Conservation (phyloP, 2,329 filamentous ascomycete species). For the Stemphylium beticola region DNA sequence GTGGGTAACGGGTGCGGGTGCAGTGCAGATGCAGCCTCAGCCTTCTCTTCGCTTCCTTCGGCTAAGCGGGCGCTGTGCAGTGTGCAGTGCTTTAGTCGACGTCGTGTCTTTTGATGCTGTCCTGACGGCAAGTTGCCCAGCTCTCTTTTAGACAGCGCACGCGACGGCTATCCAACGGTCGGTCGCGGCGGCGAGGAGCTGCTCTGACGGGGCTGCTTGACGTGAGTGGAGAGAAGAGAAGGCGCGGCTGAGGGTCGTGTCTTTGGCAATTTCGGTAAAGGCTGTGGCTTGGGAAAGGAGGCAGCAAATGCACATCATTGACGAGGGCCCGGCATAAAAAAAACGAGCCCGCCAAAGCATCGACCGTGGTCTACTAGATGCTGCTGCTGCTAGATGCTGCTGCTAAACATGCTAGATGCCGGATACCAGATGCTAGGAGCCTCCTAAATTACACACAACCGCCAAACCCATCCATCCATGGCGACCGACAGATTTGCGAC, state of each 20-base stretch:
- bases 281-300: conserved; percentile 20
- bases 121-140: no score
- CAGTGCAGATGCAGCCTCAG: not conserved
- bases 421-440: not conserved
- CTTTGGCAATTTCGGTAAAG: conserved; percentile 24
- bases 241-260: conserved; percentile 35
- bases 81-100: no score
- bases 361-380: conserved; percentile 2
- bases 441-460: conserved; percentile 13
- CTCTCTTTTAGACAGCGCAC: not conserved
- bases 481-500: not conserved
- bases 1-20: not conserved
- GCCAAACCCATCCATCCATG: not conserved
- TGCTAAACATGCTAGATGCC: not conserved
- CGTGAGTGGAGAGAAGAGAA: conserved; percentile 40
- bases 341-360: conserved; percentile 16
- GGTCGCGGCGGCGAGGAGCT: not conserved
- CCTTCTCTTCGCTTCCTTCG: not conserved
- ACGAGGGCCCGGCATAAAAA: conserved; percentile 19
- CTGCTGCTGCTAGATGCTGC: not conserved
- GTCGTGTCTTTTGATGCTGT: no score
- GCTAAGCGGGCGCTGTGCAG: no score
- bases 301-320: conserved; percentile 26
- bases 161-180: not conserved
- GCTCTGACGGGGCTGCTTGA: conserved; percentile 25